Percentiles rank a stretch among this genome's conserved stretches.
Evolutionary conservation across 495 filamentous ascomycete genomes (phyloP).

Genomic region (Trichoderma orchidacearum): DNA sequence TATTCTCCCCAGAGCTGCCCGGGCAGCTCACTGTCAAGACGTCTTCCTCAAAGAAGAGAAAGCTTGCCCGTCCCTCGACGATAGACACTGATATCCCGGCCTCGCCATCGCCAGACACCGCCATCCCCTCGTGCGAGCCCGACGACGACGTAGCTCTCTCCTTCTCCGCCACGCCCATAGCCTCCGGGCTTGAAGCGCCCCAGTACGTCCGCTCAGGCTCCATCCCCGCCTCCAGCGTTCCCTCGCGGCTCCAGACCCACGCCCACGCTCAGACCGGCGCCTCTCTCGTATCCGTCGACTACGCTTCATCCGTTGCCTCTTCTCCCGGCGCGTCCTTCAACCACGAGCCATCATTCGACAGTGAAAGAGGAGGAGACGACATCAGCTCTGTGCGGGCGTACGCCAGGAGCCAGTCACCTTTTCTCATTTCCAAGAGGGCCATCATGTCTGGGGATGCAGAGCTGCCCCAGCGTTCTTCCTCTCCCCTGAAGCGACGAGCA

Average conservation of each 20-base stretch:
- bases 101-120: conserved; percentile 21
- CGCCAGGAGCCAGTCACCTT: conserved; percentile 24
- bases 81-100: neutral
- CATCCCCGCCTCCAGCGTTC: conserved; percentile 30
- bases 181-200: conserved; percentile 1
- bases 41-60: conserved; percentile 86
- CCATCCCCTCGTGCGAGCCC: conserved; percentile 32
- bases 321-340: conserved; percentile 55
- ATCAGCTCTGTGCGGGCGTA: neutral
- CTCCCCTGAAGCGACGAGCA: conserved; percentile 39
- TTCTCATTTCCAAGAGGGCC: conserved; percentile 26
- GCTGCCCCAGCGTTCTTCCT: conserved; percentile 35
- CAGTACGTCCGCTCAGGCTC: conserved; percentile 9
- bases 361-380: conserved; percentile 42
- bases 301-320: conserved; percentile 42
- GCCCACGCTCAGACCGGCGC: conserved; percentile 13
- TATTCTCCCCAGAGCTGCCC: conserved; percentile 29
- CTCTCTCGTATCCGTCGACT: conserved; percentile 31
- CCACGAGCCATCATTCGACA: conserved; percentile 54
- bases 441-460: conserved; percentile 41
- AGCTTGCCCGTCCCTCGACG: conserved; percentile 44
- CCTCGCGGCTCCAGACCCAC: conserved; percentile 33
- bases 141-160: conserved; percentile 26
- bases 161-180: conserved; percentile 14
- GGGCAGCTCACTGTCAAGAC: conserved; percentile 70